phyloP scores from a whole-genome alignment of 805 yeast genomes.

The Soucietia sequanensis region DNA sequence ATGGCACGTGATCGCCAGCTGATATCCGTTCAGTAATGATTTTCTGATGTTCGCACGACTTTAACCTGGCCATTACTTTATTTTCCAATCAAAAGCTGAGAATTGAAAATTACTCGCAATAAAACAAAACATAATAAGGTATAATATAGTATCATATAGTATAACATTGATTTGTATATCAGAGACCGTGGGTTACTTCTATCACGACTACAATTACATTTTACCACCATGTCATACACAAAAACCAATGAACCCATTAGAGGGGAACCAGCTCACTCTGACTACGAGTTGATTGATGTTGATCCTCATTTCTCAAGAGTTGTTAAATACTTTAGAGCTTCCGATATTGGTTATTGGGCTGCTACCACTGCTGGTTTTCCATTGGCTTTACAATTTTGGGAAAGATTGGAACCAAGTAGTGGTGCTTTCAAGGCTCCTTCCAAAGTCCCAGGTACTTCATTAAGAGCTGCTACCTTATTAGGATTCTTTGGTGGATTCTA shows the following conservation, averaged over 20 bases:
- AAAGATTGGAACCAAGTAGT: constrained; percentile 39
- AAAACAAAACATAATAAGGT: background rate
- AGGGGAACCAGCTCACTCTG: constrained; percentile 33
- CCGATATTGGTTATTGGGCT: constrained; percentile 58
- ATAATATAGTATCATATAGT: too few relatives aligned
- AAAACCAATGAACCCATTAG: constrained; percentile 41
- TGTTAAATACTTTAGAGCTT: constrained; percentile 65
- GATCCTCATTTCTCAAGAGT: constrained; percentile 79
- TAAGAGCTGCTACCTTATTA: constrained; percentile 59
- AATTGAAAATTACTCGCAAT: constrained; percentile 17
- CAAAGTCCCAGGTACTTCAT: constrained; percentile 52
- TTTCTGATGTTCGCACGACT: too few relatives aligned
- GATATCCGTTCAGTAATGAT: background rate
- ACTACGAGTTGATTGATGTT: constrained; percentile 60
- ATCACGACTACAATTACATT: background rate
- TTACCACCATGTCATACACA: constrained; percentile 36
- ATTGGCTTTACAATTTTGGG: constrained; percentile 41
- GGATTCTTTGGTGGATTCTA: constrained; percentile 76
- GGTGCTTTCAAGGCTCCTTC: constrained; percentile 45
- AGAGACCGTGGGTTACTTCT: background rate
- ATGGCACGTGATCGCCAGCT: too few relatives aligned
- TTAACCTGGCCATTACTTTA: too few relatives aligned
- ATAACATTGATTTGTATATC: background rate
- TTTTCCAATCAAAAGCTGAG: constrained; percentile 39
- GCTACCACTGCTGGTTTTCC: constrained; percentile 43